Conservation (phyloP, 2,329 filamentous ascomycete genomes). For the Xylariaceae sp. region DNA sequence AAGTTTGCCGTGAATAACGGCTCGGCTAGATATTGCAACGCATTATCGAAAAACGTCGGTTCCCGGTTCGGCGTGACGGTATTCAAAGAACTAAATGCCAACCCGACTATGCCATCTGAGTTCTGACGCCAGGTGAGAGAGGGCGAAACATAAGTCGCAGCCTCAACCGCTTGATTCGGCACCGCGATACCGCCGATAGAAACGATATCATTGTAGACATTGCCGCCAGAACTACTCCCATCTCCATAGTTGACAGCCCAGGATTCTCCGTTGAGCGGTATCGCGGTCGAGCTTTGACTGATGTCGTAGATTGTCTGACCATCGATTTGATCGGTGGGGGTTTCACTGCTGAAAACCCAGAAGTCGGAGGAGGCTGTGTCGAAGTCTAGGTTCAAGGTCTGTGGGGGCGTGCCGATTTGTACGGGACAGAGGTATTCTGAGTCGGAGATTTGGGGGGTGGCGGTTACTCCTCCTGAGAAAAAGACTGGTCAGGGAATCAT, state of each 20-base stretch:
- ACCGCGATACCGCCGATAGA: conserved; percentile 39
- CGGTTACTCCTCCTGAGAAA: conserved; percentile 27
- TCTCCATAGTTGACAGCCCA: conserved; percentile 43
- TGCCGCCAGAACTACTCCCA: conserved; percentile 37
- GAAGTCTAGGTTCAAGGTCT: conserved; percentile 40
- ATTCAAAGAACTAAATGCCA: conserved; percentile 40
- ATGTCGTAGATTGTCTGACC: conserved; percentile 40
- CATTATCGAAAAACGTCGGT: conserved; percentile 41
- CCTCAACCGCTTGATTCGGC: conserved; percentile 38
- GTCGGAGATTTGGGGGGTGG: conserved; percentile 30
- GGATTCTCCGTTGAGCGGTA: conserved; percentile 33
- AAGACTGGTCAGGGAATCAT: conserved; percentile 9
- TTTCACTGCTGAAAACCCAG: conserved; percentile 42
- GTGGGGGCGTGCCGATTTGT: conserved; percentile 36
- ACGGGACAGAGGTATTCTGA: conserved; percentile 33
- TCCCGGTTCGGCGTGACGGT: conserved; percentile 37
- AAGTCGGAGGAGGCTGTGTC: conserved; percentile 44
- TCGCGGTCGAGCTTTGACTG: conserved; percentile 35
- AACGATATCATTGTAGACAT: conserved; percentile 41
- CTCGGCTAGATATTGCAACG: conserved; percentile 26
- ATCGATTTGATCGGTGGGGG: conserved; percentile 29
- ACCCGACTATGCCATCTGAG: conserved; percentile 40
- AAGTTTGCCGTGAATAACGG: conserved; percentile 52
- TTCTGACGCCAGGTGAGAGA: conserved; percentile 35
- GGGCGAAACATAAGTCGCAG: conserved; percentile 36